Base-by-base conservation (phyloP, 78 protist genomes). In the Chrysochromulina parva region DNA sequence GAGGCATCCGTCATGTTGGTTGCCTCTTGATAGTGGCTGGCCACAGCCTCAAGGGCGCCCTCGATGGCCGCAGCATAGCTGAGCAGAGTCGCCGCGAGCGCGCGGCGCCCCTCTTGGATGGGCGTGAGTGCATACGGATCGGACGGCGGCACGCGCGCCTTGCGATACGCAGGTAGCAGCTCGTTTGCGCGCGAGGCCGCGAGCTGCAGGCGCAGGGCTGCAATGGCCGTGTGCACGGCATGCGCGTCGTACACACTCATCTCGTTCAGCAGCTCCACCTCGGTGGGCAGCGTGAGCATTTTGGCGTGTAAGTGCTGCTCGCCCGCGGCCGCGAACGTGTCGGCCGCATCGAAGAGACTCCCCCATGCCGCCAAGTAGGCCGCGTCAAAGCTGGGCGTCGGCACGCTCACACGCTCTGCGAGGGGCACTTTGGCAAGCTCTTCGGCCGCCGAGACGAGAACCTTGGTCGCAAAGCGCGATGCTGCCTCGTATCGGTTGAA, bases 401-500 rank as follows among this genome's bases (percentile, higher is more conserved):
- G 38, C 38, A 38, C 38, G 38, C 38, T 38, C 38, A 38, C 38
- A 38, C 38, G 38, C 38, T 38, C 38, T 38, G 38, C 38, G 38
- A 38, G 38, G 38, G 38, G 38, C 38, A 38, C 38, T 38, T 38
- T 38, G 38, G 38, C 38, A 38, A 38, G 38, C 38, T 38, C 38
- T 38, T 7, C 9, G 62, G 62, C 62, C 62, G 14, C 14, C 11
- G 3, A 11, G 22, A 48, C 55, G 22, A 74, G 11, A 17, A 28
- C 82, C 55, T 17, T 13, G 20, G 58, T 17, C 76, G n/a, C 48
- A 2, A 87, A 54, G 52, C 2, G 22, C 52, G n/a, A 3, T 52
- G 78, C 58, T 16, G 76, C 90, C 80, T 87, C 90, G 80, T 78
- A 88, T 52, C 91, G 48, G 91, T 88, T 88, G 78, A 88, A 88